Conservation (phyloP, 345 rosid genomes). For the Corchorus capsularis region DNA sequence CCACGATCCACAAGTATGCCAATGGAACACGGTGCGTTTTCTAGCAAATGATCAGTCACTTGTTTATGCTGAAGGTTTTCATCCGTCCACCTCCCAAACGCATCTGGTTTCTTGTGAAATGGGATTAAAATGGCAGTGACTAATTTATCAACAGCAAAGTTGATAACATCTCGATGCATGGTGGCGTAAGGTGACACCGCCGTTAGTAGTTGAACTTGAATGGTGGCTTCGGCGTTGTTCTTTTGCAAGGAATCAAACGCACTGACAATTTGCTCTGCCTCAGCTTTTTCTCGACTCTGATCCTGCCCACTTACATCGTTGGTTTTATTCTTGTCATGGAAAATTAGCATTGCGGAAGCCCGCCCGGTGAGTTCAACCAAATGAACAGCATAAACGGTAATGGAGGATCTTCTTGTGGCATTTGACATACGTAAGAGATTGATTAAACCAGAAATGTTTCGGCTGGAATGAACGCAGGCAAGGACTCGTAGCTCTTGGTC, state of each 20-base stretch:
- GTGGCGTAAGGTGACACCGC: conserved; percentile 55
- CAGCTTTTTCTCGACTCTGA: conserved; percentile 26
- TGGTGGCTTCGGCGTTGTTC: conserved; percentile 28
- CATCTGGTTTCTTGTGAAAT: conserved; percentile 46
- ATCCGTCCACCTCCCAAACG: conserved; percentile 37
- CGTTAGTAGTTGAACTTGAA: conserved; percentile 51
- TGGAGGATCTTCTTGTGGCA: conserved; percentile 56
- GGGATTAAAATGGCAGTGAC: conserved; percentile 57
- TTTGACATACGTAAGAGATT: conserved; percentile 54
- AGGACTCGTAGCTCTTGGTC: conserved; percentile 52
- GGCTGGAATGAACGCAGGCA: conserved; percentile 47
- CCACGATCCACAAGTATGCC: conserved; percentile 44
- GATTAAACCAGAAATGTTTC: conserved; percentile 45
- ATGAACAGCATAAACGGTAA: conserved; percentile 50
- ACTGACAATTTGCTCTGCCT: conserved; percentile 47
- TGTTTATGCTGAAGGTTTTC: conserved; percentile 24
- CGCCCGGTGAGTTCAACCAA: conserved; percentile 65
- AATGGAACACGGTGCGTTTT: conserved; percentile 47
- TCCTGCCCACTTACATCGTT: background rate
- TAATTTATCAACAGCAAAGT: conserved; percentile 60
- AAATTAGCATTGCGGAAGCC: conserved; percentile 63
- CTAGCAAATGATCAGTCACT: conserved; percentile 40
- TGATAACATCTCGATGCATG: conserved; percentile 68
- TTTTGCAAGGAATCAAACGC: conserved; percentile 41
- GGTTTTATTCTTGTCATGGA: conserved; percentile 37